Evolutionary conservation across 116 monocot genomes (phyloP), one percentile per base, ranked within the genome.

Genomic region (Papilionanthe hybrid): DNA sequence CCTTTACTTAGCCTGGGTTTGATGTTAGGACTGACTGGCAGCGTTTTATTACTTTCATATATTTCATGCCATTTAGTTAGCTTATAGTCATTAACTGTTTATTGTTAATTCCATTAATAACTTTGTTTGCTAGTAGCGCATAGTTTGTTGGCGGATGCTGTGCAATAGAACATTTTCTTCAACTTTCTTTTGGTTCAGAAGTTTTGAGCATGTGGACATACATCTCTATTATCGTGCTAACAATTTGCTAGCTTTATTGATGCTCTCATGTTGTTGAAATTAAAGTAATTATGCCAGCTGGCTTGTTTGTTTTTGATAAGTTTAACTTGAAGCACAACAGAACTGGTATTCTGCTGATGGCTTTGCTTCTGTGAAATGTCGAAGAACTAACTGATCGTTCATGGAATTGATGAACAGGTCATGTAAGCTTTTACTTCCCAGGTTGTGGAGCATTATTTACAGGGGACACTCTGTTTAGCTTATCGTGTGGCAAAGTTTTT

Each of bases 401-500:
- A 19, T 73, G 73, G 73, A 43, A 73, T 44, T 73, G 17, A 43
- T 72, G 37, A 75, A 81, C 86, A 95, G 95, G 95, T 72, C 95
- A 95, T 88, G 72, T 95, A 74, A 90, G 88, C 83, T 95, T 87
- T 82, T 86, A 91, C 79, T 93, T 91, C 82, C 87, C 93, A 73
- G 91, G 88, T 60, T 83, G 84, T 82, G 82, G 88, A 77, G 85
- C 89, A 43, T 60, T 95, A 81, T 95, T 95, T 83, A 95, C 93
- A 4, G 95, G 95, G 10, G 95, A 95, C 57, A 90, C 95, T 4
- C 84, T 95, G 79, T 93, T 95, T 78, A 93, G 91, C 81, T 83
- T 95, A 79, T 95, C 95, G 17, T 95, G 95, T 72, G 95, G 95
- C 57, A 93, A 95, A 83, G 90, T 95, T 88, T 95, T 93, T 55